phyloP scores from a whole-genome alignment of 768 basidiomycete species.

The Russula sp. region DNA sequence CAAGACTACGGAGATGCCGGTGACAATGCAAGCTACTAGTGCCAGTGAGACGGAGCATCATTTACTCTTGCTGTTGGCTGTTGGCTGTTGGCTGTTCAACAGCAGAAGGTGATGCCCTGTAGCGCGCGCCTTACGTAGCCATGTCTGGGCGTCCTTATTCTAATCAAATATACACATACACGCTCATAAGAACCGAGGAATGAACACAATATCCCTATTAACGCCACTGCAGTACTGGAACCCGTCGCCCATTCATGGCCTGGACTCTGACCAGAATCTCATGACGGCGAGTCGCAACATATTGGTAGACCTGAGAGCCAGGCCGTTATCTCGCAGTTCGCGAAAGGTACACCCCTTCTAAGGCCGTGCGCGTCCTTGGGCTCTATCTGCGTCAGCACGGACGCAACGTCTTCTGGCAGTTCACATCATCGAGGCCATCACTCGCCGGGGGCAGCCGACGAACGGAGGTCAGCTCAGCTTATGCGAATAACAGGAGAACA shows the following conservation, averaged over 20 bases:
- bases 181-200: not conserved
- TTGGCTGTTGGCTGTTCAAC: too few relatives aligned
- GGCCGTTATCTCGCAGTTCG: not conserved
- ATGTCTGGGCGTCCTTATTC: not conserved
- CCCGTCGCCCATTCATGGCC: not conserved
- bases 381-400: slow-evolving; percentile 7
- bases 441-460: not conserved
- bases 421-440: not conserved
- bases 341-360: slow-evolving; percentile 6
- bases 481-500: not conserved
- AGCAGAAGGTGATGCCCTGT: too few relatives aligned
- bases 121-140: too few relatives aligned
- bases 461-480: not conserved
- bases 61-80: too few relatives aligned
- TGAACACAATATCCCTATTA: not conserved
- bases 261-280: slow-evolving; percentile 17
- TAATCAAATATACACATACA: not conserved
- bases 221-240: not conserved
- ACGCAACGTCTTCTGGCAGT: slow-evolving; percentile 5
- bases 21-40: not conserved
- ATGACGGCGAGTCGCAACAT: slow-evolving; percentile 15
- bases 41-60: too few relatives aligned
- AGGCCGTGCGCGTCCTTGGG: slow-evolving; percentile 13
- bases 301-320: slow-evolving; percentile 6
- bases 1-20: not conserved